Evolutionary conservation across 139 green algal genomes (phyloP).

Genomic region (Chlorella sp.): DNA sequence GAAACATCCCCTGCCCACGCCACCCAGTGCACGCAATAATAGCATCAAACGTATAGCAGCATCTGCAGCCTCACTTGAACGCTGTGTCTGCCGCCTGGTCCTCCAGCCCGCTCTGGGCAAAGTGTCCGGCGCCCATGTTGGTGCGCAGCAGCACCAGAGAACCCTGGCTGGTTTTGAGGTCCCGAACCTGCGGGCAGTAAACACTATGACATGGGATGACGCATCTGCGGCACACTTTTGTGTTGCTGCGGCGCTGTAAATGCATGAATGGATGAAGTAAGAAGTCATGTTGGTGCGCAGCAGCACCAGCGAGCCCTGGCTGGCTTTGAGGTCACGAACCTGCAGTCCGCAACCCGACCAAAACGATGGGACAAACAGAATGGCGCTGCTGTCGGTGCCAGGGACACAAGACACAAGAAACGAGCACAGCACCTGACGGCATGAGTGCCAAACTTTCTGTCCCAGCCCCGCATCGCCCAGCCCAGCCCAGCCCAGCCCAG

Average conservation of each 20-base stretch:
- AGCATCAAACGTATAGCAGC: too few relatives aligned
- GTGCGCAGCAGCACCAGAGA: constrained; percentile 68
- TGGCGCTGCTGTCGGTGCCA: too few relatives aligned
- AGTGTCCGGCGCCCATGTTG: constrained; percentile 67
- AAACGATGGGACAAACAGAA: too few relatives aligned
- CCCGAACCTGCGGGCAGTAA: not conserved
- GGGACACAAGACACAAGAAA: too few relatives aligned
- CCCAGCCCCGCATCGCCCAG: constrained; percentile 47
- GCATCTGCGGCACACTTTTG: too few relatives aligned
- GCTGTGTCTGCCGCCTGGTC: constrained; percentile 56
- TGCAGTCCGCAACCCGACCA: not conserved
- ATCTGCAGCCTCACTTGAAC: constrained; percentile 53
- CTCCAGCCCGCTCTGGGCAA: constrained; percentile 70
- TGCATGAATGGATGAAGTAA: too few relatives aligned
- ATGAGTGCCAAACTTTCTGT: not conserved
- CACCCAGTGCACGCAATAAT: too few relatives aligned
- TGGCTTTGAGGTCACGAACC: constrained; percentile 3
- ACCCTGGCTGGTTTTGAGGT: not conserved
- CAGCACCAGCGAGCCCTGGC: constrained; percentile 45
- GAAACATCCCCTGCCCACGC: too few relatives aligned
- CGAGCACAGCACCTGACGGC: too few relatives aligned
- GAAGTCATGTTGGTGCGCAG: constrained; percentile 68
- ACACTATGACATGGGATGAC: not conserved
- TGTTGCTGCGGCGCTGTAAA: too few relatives aligned
- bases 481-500: too few relatives aligned